A percentile compares a stretch with the other conserved stretches of the same genome.
Conservation (phyloP, 23 red algal genomes). For the Pyropia haitanensis region DNA sequence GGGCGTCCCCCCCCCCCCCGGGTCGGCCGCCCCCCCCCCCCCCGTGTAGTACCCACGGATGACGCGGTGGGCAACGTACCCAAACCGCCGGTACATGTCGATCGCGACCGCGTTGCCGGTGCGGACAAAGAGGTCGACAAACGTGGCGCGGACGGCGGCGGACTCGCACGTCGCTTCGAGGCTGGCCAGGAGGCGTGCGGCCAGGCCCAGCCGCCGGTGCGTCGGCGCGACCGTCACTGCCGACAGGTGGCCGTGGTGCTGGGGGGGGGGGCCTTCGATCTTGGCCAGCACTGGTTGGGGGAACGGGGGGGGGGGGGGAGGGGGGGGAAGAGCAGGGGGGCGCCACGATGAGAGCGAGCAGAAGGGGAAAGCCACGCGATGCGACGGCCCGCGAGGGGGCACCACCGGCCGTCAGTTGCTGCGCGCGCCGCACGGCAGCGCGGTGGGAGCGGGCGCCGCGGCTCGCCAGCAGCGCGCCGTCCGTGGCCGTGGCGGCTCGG, state of each 20-base stretch:
- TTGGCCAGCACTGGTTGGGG: conserved; percentile 46
- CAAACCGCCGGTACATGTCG: conserved; percentile 79
- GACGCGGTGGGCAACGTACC: conserved; percentile 75
- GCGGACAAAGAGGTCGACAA: conserved; percentile 89
- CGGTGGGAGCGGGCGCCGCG: too few relatives aligned
- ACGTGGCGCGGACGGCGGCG: conserved; percentile 36
- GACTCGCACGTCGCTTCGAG: conserved; percentile 38
- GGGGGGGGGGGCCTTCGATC: conserved; percentile 31
- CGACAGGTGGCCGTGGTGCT: conserved; percentile 83
- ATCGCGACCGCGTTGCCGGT: conserved; percentile 58
- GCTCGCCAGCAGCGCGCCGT: too few relatives aligned
- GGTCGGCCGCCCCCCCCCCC: conserved; percentile 35
- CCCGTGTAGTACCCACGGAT: conserved; percentile 76
- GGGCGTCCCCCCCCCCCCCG: conserved; percentile 9
- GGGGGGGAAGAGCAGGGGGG: too few relatives aligned
- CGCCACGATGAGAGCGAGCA: too few relatives aligned
- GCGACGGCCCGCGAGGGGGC: too few relatives aligned
- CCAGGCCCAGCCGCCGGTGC: conserved; percentile 75
- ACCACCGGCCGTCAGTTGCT: too few relatives aligned
- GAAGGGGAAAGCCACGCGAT: too few relatives aligned
- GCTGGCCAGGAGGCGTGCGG: conserved; percentile 43
- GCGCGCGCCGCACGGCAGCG: too few relatives aligned
- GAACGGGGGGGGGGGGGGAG: too few relatives aligned
- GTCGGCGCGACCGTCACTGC: conserved; percentile 83
- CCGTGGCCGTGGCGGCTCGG: too few relatives aligned